Conservation (phyloP, 371 early-diverging fungal species). For the Mucor circinelloides region DNA sequence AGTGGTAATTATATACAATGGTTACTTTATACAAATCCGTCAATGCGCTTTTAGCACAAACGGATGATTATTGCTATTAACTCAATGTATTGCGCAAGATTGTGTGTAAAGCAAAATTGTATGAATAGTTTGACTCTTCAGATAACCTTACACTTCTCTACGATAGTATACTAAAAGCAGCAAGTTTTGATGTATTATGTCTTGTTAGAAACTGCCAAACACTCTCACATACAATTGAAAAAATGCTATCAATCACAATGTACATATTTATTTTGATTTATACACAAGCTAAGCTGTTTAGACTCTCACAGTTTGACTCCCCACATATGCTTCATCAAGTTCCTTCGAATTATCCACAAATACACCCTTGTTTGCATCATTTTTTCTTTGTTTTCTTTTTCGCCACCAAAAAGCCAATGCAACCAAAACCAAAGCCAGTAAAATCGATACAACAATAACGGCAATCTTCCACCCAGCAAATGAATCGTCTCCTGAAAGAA, state of each 20-base stretch:
- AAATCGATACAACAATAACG: slow-evolving; percentile 36
- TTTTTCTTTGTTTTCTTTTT: background rate
- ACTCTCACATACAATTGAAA: too few species aligned
- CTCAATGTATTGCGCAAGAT: too few species aligned
- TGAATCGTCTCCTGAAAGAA: slow-evolving; percentile 3
- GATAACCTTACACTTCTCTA: too few species aligned
- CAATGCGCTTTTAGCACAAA: too few species aligned
- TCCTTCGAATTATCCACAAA: background rate
- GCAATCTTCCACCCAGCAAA: slow-evolving; percentile 38
- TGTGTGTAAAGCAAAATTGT: too few species aligned
- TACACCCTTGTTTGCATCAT: background rate
- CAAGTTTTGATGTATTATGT: too few species aligned
- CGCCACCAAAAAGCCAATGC: background rate
- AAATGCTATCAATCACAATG: background rate
- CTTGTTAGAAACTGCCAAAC: too few species aligned
- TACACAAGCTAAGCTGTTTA: background rate
- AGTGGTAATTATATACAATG: too few species aligned
- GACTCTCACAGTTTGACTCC: background rate
- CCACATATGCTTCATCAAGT: background rate
- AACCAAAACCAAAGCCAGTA: background rate
- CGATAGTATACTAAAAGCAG: too few species aligned
- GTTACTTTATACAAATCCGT: too few species aligned
- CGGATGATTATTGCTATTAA: too few species aligned
- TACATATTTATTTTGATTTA: background rate
- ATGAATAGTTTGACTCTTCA: too few species aligned